phyloP scores from a whole-genome alignment of 176 grass and related monocot species.

The Raddia distichophylla region DNA sequence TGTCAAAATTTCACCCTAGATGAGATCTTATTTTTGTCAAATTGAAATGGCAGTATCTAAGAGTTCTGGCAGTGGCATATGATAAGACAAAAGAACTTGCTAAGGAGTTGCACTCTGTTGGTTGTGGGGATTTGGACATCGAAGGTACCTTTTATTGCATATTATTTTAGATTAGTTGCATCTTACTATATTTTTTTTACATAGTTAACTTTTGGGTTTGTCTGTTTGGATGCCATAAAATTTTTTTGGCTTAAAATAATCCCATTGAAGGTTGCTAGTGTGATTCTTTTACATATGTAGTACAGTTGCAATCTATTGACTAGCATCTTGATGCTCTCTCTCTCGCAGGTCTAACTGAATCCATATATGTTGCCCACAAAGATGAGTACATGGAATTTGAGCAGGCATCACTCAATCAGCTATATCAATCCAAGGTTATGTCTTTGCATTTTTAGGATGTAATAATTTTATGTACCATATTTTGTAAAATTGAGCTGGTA shows the following conservation, averaged over 20 bases:
- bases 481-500: conserved; percentile 38
- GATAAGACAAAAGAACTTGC: conserved; percentile 94
- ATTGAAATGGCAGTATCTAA: conserved; percentile 79
- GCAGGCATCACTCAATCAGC: conserved; percentile 87
- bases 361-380: conserved; percentile 89
- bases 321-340: conserved; percentile 17
- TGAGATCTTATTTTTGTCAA: conserved; percentile 40
- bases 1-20: conserved; percentile 23
- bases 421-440: conserved; percentile 85
- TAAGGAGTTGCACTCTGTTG: conserved; percentile 88
- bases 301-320: conserved; percentile 30
- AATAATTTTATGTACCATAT: conserved; percentile 15
- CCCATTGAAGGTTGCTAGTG: conserved; percentile 1
- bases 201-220: conserved; percentile 25
- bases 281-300: conserved; percentile 18
- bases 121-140: conserved; percentile 97
- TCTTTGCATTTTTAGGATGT: conserved; percentile 36
- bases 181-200: conserved; percentile 1
- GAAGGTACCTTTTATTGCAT: conserved; percentile 69
- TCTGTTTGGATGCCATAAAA: conserved; percentile 14
- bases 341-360: conserved; percentile 84
- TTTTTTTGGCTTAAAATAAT: conserved; percentile 17
- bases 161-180: conserved; percentile 14
- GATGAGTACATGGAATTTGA: conserved; percentile 96
- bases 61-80: conserved; percentile 87